Evolutionary conservation across 2,329 filamentous ascomycete species (phyloP), one percentile per base, ranked within the genome.

Genomic region (Botrytis galanthina): DNA sequence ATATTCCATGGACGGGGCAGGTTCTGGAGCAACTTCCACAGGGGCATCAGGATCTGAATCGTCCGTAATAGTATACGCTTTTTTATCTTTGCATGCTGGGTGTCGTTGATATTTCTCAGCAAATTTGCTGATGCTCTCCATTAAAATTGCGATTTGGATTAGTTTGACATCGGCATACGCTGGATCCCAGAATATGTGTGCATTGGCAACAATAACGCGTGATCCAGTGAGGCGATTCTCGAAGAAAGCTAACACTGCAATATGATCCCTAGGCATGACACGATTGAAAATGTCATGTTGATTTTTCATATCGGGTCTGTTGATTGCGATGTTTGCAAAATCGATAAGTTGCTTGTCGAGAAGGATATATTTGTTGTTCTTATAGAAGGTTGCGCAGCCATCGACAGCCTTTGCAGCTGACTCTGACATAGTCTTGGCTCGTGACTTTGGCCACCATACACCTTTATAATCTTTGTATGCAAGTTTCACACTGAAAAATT

Each of bases 231-330:
- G 85, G 54, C 95, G 90, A 79, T 97, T 98, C 83, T 99, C 96
- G 75, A 99, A 89, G 85, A 98, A 97, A 73, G 92, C 90, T 66
- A 97, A 89, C 66, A 97, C 92, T 26, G 93, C 96, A 82, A 99
- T 97, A 81, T 98, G 95, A 86, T 99, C 96, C 84, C 96, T 94
- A 75, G 95, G 95, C 96, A 98, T 98, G 75, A 99, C 92, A 42
- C 96, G 92, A 82, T 99, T 99, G 87, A 97, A 98, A 73, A 98
- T 95, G 80, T 99, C 96, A 81, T 97, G 93, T 80, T 97, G 94
- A 73, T 95, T 93, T 84, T 98, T 98, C 90, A 98, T 97, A 81
- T 98, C 96, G 4, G 95, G 93, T 77, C 96, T 88, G 81, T 97
- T 96, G 83, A 99, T 97, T 77, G 95, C 95, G 73, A 94, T 93